Percentiles rank a stretch among this genome's conserved stretches.
These are phyloP conservation scores for Cercospora sojina DNA, from an alignment of 2,329 filamentous ascomycete species.

Conservation along the genomic window DNA sequence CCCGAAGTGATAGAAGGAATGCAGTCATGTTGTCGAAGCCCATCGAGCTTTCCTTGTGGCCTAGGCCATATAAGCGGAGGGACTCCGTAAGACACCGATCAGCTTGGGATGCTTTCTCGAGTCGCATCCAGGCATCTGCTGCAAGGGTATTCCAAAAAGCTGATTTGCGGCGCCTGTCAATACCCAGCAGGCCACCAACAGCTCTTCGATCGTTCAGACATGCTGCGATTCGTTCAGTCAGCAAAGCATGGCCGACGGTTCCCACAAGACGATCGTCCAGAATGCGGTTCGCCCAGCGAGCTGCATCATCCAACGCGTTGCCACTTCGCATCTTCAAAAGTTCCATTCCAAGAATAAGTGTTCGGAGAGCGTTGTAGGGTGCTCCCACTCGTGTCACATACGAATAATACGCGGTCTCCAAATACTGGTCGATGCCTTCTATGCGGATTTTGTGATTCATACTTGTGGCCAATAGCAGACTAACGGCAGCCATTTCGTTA, in stretches of 20 bases:
- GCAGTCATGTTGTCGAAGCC: conserved; percentile 53
- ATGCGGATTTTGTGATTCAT: conserved; percentile 71
- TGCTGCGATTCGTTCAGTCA: conserved; percentile 80
- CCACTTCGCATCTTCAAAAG: conserved; percentile 78
- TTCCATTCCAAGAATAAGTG: conserved; percentile 73
- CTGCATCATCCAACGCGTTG: conserved; percentile 79
- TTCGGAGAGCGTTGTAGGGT: conserved; percentile 77
- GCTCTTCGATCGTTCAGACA: conserved; percentile 75
- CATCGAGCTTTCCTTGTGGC: conserved; percentile 27
- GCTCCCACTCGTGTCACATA: conserved; percentile 82
- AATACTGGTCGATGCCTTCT: conserved; percentile 80
- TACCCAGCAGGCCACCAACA: conserved; percentile 64
- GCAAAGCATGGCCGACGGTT: conserved; percentile 71
- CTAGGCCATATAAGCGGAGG: conserved; percentile 48
- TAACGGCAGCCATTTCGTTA: conserved; percentile 91
- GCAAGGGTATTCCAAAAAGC: conserved; percentile 85
- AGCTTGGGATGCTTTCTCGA: conserved; percentile 74
- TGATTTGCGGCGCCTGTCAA: conserved; percentile 75
- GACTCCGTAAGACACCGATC: conserved; percentile 75
- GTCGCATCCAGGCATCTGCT: conserved; percentile 77
- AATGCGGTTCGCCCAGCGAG: conserved; percentile 76
- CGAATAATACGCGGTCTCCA: conserved; percentile 88
- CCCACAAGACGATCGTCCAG: conserved; percentile 77
- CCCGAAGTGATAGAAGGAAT: conserved; percentile 68
- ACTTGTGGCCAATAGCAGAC: conserved; percentile 74